Base-by-base conservation (phyloP, 192 early-diverging fungal genomes). In the Gigaspora rosea region DNA sequence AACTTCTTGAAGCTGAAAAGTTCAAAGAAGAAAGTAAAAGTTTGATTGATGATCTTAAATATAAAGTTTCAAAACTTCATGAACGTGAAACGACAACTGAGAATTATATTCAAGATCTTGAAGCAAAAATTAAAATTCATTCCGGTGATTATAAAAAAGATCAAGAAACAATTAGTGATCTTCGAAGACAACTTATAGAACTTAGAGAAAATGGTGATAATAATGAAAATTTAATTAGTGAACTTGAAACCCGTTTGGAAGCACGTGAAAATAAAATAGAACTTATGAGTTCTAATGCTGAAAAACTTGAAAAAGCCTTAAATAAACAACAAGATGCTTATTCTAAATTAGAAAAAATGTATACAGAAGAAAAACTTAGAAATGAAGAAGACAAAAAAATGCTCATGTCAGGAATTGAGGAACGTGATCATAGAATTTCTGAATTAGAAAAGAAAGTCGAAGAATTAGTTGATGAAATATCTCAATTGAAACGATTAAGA, bases 1-100 rank as follows among this genome's bases (percentile, higher is more conserved):
- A 83, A 22, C 82, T 90, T 12, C 78, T 83, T 1, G 4, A 46
- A 20, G 71, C 71, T 47, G 57, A 73, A 73, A 49, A 73, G 2
- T n/a, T 49, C 12, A 73, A 47, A 16, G 71, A 73, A 73, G 54
- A 73, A 61, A 73, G 36, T 46, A 47, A 47, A 18, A 73, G 58
- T 20, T 41, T 58, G 22, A 73, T 73, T n/a, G 13, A 8, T 8
- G 71, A 73, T 61, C n/a, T 73, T 22, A 41, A 13, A 33, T 35
- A 47, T 46, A 73, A 73, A 36, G 35, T 73, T 35, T 33, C 36
- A 18, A 16, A 73, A 46, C n/a, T 47, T 48, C 5, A 41, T 59
- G 71, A 73, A 57, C 52, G 35, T 22, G 71, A 73, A 47, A 27
- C 32, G 20, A n/a, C 35, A 10, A 12, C 71, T 16, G 71, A 73